Evolutionary conservation across 345 rosid species (phyloP), one percentile per base, ranked within the genome.

Genomic region (Dovyalis caffra): DNA sequence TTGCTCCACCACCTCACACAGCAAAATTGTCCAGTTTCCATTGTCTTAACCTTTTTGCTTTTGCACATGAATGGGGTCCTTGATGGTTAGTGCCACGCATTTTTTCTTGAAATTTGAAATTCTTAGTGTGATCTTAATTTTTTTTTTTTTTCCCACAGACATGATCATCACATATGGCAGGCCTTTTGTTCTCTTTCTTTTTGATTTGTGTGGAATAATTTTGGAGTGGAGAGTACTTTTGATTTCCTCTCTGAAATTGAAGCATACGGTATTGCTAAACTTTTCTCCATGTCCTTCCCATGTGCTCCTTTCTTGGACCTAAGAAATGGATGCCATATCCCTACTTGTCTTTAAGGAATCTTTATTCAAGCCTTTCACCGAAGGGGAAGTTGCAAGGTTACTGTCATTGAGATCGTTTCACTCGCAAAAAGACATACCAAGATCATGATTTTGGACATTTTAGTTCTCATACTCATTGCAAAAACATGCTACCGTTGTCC

Each of bases 51-150:
- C 64, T 64, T 70, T 56, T 2, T 64, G 68, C 69, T 76, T 83
- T 85, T 65, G 80, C 86, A 78, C 84, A 80, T 85, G 86, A 78
- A 75, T 81, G 80, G 85, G 87, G 83, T 66, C 87, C 69, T 76
- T 32, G n/a, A 28, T 43, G 33, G 32, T 16, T 28, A 25, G 69
- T 29, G 43, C 56, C 70, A 6, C 64, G 9, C 7, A 18, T 29
- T 12, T 66, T 70, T 74, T 76, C 74, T 74, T 76, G 66, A 70
- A 63, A 37, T 66, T 75, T 80, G 78, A 64, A 47, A 62, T 68
- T 33, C 23, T 18, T 34, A 66, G 40, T 28, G 60, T 4, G 51
- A 66, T 62, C 40, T n/a, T 73, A 1, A 11, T n/a, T 34, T 14
- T 0, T 25, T 51, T 32, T 18, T 60, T 51, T 61, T 18, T 60